phyloP scores from a whole-genome alignment of 225 moss, liverwort and hornwort genomes.

The Polytrichum commune region DNA sequence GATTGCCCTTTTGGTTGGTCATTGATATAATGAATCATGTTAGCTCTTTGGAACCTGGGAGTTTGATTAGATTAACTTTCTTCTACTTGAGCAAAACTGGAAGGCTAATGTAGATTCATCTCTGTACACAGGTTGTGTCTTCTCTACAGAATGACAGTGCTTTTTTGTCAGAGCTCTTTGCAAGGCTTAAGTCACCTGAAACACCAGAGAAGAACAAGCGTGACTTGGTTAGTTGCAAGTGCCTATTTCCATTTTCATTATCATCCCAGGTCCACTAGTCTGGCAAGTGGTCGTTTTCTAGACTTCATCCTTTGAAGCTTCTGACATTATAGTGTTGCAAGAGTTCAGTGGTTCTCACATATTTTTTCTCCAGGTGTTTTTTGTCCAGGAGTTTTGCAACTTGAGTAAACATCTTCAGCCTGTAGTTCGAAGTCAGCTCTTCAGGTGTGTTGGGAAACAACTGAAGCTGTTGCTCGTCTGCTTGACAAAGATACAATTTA shows the following conservation, averaged over 20 bases:
- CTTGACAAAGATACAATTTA: too few species aligned
- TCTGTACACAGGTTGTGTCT: slow-evolving; percentile 70
- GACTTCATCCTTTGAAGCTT: too few species aligned
- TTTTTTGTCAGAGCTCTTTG: slow-evolving; percentile 86
- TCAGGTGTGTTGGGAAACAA: slow-evolving; percentile 48
- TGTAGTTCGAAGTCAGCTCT: slow-evolving; percentile 77
- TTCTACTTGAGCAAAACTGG: background rate
- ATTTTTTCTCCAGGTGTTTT: slow-evolving; percentile 58
- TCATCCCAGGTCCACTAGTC: too few species aligned
- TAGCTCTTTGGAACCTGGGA: too few species aligned
- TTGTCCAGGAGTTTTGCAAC: slow-evolving; percentile 97
- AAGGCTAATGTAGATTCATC: background rate
- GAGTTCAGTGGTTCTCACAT: background rate
- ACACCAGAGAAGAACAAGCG: slow-evolving; percentile 73
- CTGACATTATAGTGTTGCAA: too few species aligned
- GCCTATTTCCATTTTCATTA: background rate
- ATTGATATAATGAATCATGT: too few species aligned
- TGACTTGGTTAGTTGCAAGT: slow-evolving; percentile 63
- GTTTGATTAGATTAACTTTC: too few species aligned
- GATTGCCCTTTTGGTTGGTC: background rate
- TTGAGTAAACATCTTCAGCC: slow-evolving; percentile 97
- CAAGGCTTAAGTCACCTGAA: slow-evolving; percentile 75
- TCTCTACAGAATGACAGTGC: slow-evolving; percentile 78
- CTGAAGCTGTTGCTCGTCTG: too few species aligned
- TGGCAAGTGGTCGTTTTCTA: too few species aligned